Evolutionary conservation across 305 asterid species (phyloP).

Genomic region (Solanum aculeatissimum): DNA sequence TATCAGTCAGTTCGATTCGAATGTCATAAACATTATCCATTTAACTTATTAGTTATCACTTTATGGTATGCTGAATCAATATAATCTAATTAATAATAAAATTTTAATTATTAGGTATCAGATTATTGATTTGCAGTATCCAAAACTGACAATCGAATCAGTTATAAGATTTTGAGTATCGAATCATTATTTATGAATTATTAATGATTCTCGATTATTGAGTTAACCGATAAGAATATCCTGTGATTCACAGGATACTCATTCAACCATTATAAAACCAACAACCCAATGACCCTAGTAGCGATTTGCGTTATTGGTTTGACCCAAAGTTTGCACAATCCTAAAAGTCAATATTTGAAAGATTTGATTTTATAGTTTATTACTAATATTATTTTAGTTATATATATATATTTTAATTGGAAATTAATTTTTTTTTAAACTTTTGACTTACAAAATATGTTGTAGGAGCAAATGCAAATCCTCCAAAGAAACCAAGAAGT

Average conservation of each 20-base stretch:
- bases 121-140: too few relatives aligned
- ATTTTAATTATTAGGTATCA: neutral
- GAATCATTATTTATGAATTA: too few relatives aligned
- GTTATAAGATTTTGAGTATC: too few relatives aligned
- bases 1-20: neutral
- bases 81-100: neutral
- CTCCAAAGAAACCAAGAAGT: constrained; percentile 38
- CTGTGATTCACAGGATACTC: neutral
- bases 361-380: neutral
- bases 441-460: constrained; percentile 28
- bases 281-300: too few relatives aligned
- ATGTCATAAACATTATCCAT: neutral
- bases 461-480: constrained; percentile 47
- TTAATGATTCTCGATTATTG: too few relatives aligned
- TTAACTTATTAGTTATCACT: neutral
- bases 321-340: too few relatives aligned
- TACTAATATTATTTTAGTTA: neutral
- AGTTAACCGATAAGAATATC: too few relatives aligned
- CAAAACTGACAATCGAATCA: too few relatives aligned
- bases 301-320: too few relatives aligned
- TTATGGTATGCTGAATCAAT: neutral
- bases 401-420: neutral
- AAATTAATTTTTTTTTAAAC: too few relatives aligned
- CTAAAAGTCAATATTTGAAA: neutral
- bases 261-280: too few relatives aligned